Evolutionary conservation across 345 rosid genomes (phyloP), one percentile per base, ranked within the genome.

Genomic region (Boechera divaricarpa): DNA sequence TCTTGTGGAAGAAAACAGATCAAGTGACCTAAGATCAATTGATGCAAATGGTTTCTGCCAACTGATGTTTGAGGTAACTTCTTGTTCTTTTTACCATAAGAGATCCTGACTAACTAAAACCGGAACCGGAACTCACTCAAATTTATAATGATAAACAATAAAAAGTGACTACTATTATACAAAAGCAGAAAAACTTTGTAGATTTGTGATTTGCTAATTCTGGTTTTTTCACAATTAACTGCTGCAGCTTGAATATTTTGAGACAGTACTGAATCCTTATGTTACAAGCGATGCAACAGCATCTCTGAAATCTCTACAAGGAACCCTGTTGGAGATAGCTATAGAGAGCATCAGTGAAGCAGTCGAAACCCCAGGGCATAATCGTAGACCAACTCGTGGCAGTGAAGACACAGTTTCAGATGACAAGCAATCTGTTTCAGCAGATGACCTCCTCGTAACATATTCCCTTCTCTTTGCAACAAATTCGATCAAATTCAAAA

Each of bases 11-110:
- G 99, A 91, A 83, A 88, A 87, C 74, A 76, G 85, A 86, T 76
- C 83, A 49, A 76, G 80, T 33, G 91, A 86, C 61, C 87, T 95
- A 35, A 83, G 87, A 63, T 83, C 88, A 41, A 85, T 95, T 54
- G 99, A 92, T 80, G 81, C 93, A 49, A 92, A 95, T 84, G 99
- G 99, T 65, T 95, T 95, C 75, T 95, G 99, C 77, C 99, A 95
- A 85, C 89, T 95, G 65, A 95, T 92, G 97, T 88, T 95, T 4
- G 97, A 95, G 98, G 98, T 92, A 85, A 69, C 60, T 57, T 48
- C 60, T 65, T 48, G 35, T 48, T 49, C 54, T 68, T 42, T 66
- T 41, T 48, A 28, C 36, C 47, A 44, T 12, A 35, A 72, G 39
- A 47, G 47, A 32, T 33, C 10, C 47, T 52, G 5, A 66, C 32